Conservation (phyloP, 2,329 filamentous ascomycete genomes). For the Plenodomus biglobosus region DNA sequence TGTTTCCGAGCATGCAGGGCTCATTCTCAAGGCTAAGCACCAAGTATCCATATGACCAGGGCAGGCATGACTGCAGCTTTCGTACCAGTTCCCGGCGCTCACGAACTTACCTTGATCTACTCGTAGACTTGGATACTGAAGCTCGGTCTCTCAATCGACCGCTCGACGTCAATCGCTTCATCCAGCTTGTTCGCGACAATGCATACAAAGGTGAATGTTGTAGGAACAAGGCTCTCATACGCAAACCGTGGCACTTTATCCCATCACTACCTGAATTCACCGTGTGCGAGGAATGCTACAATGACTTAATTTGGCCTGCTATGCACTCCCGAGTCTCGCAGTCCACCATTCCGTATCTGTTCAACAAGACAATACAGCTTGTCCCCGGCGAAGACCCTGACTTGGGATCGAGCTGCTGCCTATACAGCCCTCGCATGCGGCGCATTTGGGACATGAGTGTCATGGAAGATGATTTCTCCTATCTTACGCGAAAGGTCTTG, state of each 20-base stretch:
- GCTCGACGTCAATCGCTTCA: slow-evolving; percentile 62
- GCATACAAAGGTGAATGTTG: slow-evolving; percentile 59
- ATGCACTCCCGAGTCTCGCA: slow-evolving; percentile 52
- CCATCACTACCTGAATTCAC: slow-evolving; percentile 74
- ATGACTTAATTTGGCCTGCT: slow-evolving; percentile 73
- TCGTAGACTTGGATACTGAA: slow-evolving; percentile 56
- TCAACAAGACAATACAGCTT: slow-evolving; percentile 59
- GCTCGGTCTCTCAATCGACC: slow-evolving; percentile 38
- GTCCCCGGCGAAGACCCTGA: slow-evolving; percentile 52
- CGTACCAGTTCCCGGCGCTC: slow-evolving; percentile 63
- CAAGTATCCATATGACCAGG: slow-evolving; percentile 36
- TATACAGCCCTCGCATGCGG: slow-evolving; percentile 81
- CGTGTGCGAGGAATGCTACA: slow-evolving; percentile 85
- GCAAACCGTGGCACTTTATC: slow-evolving; percentile 75
- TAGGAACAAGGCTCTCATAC: slow-evolving; percentile 62
- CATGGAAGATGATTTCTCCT: slow-evolving; percentile 65
- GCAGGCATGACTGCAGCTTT: slow-evolving; percentile 65
- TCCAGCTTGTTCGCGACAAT: slow-evolving; percentile 60
- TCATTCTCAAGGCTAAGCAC: slow-evolving; percentile 56
- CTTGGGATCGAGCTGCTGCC: slow-evolving; percentile 63
- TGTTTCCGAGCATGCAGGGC: slow-evolving; percentile 72
- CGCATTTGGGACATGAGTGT: slow-evolving; percentile 69
- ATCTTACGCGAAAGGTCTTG: slow-evolving; percentile 62
- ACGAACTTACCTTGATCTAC: slow-evolving; percentile 57
- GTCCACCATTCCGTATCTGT: slow-evolving; percentile 33